These are phyloP conservation scores for Trifolium dubium DNA, from an alignment of 306 rosid species.

Conservation along the genomic window DNA sequence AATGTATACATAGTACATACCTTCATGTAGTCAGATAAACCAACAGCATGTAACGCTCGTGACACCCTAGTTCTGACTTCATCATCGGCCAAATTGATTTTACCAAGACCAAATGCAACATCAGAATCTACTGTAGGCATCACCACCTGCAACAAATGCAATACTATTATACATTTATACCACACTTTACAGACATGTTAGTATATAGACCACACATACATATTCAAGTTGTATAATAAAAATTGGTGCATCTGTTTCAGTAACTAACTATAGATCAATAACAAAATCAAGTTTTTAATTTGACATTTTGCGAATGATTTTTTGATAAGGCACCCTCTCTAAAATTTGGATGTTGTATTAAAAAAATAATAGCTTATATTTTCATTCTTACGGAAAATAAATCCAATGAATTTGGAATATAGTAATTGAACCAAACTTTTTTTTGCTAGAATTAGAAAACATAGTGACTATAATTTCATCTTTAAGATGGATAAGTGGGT, in stretches of 20 bases:
- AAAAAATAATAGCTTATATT: background rate
- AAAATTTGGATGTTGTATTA: background rate
- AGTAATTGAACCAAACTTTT: background rate
- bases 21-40: constrained; percentile 73
- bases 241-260: background rate
- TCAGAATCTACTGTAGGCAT: constrained; percentile 90
- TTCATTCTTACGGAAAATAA: constrained; percentile 26
- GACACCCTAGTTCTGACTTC: constrained; percentile 77
- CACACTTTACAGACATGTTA: constrained; percentile 4
- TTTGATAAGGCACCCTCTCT: background rate
- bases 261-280: constrained; percentile 23
- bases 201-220: background rate
- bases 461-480: too few species aligned
- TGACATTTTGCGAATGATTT: background rate
- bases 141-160: constrained; percentile 64
- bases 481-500: too few species aligned
- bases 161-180: constrained; percentile 15
- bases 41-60: constrained; percentile 69
- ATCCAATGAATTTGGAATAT: background rate
- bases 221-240: constrained; percentile 20
- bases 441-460: too few species aligned
- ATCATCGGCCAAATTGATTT: constrained; percentile 60
- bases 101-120: constrained; percentile 91
- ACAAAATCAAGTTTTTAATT: constrained; percentile 8
- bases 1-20: constrained; percentile 55